Base-by-base conservation (phyloP, 306 rosid species). In the Castanea sativa region DNA sequence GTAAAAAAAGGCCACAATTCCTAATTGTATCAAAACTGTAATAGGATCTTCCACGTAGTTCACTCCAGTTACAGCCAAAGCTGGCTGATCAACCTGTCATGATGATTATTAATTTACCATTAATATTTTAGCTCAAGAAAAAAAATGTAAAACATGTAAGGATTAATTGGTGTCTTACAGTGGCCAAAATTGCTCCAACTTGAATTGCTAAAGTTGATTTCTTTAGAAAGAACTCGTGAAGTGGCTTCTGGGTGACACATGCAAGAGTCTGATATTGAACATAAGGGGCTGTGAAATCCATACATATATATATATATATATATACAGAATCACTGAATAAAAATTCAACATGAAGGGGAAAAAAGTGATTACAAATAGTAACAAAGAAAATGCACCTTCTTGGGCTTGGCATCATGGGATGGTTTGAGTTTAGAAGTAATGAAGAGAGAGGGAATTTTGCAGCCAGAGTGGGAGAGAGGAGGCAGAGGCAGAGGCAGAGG, bases 401-500 rank as follows among this genome's bases (percentile, higher is more conserved):
- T 30, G 56, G 74, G 49, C 5, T 6, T 78, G 78, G 78, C 45
- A 73, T 45, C 71, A 63, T 56, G 73, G 38, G 79, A 78, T 23
- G 77, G 73, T 69, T 56, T 82, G 76, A 74, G 87, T 52, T 78
- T 80, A 41, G 88, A 82, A 83, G 82, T 71, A 25, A 82, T 25
- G 67, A 82, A 83, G 58, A 85, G 81, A 82, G 91, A 73, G 78
- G 79, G 7, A 41, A 73, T 25, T 1, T 57, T 65, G 30, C 73
- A 74, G 33, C 72, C 77, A 13, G 81, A 55, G 70, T 74, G 53
- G 83, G 72, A 61, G 57, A 90, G 90, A 80, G 89, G 82, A 88
- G 99, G 97, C 57, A 87, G 78, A 88, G 99, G 97, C 57, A 87
- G 82, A 88, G 99, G 97, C 57, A 87, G 78, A 88, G 99, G 97